phyloP scores from a whole-genome alignment of 768 basidiomycete genomes.

The Tephrocybe rancida region DNA sequence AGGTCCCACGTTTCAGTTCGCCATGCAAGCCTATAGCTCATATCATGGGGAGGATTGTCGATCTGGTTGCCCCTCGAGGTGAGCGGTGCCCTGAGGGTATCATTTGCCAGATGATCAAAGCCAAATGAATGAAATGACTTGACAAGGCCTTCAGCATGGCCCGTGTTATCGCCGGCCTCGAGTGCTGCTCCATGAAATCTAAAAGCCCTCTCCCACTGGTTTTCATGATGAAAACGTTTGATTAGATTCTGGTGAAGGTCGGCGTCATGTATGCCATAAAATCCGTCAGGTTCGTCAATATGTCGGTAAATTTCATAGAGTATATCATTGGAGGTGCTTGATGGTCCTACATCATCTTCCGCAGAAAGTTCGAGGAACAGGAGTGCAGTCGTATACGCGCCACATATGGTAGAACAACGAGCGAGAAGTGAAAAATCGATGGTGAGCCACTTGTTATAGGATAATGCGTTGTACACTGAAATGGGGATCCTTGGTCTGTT shows the following conservation, averaged over 20 bases:
- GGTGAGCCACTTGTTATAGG: slow-evolving; percentile 80
- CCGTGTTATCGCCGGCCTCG: slow-evolving; percentile 54
- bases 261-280: slow-evolving; percentile 86
- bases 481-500: neutral
- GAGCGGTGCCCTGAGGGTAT: slow-evolving; percentile 51
- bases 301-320: slow-evolving; percentile 92
- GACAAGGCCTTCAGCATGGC: slow-evolving; percentile 65
- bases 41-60: slow-evolving; percentile 37
- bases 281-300: slow-evolving; percentile 97
- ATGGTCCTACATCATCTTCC: slow-evolving; percentile 40
- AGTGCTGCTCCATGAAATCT: slow-evolving; percentile 84
- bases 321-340: slow-evolving; percentile 56
- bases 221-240: slow-evolving; percentile 89
- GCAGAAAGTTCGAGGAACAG: slow-evolving; percentile 84
- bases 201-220: slow-evolving; percentile 91
- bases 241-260: slow-evolving; percentile 83
- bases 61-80: slow-evolving; percentile 27
- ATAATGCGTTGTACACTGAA: slow-evolving; percentile 33
- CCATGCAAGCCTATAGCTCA: slow-evolving; percentile 88
- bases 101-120: slow-evolving; percentile 85
- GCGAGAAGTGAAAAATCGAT: slow-evolving; percentile 76
- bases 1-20: slow-evolving; percentile 95
- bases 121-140: slow-evolving; percentile 88
- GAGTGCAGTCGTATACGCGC: slow-evolving; percentile 87
- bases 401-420: slow-evolving; percentile 71